phyloP scores from a whole-genome alignment of 371 early-diverging fungal species.

The Actinomortierella wolfii region DNA sequence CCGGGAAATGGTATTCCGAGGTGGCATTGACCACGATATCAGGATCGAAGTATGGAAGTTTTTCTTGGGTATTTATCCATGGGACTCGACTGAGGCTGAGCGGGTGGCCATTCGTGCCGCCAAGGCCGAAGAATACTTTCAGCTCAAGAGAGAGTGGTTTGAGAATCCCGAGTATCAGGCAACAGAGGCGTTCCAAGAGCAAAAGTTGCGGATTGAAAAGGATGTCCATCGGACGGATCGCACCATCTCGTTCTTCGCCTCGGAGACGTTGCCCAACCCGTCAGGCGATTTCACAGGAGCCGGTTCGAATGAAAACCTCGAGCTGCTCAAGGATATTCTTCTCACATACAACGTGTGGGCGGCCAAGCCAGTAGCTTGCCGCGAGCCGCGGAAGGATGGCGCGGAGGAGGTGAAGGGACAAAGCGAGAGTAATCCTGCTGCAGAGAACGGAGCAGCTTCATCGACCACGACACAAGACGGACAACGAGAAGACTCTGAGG shows the following conservation, averaged over 20 bases:
- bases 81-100: constrained; percentile 80
- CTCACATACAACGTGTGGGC: constrained; percentile 83
- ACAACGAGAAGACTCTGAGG: constrained; percentile 9
- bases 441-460: too few species aligned
- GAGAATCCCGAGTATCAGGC: constrained; percentile 60
- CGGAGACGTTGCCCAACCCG: constrained; percentile 65
- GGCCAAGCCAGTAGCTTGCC: constrained; percentile 6
- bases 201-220: constrained; percentile 89
- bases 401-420: too few species aligned
- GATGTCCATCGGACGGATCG: constrained; percentile 95
- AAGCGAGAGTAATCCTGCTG: too few species aligned
- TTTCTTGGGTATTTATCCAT: constrained; percentile 82
- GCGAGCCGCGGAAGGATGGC: too few species aligned
- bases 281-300: constrained; percentile 57
- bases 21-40: constrained; percentile 83
- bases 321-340: constrained; percentile 85
- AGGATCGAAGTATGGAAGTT: constrained; percentile 92
- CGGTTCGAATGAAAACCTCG: constrained; percentile 72
- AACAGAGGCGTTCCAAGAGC: constrained; percentile 72
- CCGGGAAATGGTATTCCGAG: constrained; percentile 70
- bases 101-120: constrained; percentile 64
- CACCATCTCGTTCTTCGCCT: constrained; percentile 76
- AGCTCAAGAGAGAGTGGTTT: constrained; percentile 82
- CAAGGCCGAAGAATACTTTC: constrained; percentile 75
- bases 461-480: too few species aligned